These are phyloP conservation scores for Lactifluus rugatus DNA, from an alignment of 768 basidiomycete species.

Conservation along the genomic window DNA sequence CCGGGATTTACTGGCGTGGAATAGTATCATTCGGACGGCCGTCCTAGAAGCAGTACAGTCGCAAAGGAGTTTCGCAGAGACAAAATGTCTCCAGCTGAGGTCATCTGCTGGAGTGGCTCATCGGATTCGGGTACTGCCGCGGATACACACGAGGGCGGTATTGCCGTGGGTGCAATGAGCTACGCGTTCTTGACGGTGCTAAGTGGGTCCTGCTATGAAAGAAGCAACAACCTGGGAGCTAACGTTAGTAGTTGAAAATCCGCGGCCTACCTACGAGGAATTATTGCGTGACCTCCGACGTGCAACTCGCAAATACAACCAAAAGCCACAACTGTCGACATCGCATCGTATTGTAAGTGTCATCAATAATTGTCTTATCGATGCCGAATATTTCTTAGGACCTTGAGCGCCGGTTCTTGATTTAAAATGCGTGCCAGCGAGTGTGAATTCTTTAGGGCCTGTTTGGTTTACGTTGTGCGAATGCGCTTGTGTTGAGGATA, in stretches of 20 bases:
- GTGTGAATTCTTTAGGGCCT: neutral
- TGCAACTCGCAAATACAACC: constrained; percentile 16
- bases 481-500: constrained; percentile 3
- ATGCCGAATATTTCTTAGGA: neutral
- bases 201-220: neutral
- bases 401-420: constrained; percentile 6
- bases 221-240: neutral
- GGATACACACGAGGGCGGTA: constrained; percentile 4
- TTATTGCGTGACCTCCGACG: constrained; percentile 14
- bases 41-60: constrained; percentile 5
- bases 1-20: neutral
- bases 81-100: constrained; percentile 17
- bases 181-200: constrained; percentile 18
- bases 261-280: constrained; percentile 15
- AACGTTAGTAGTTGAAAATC: constrained; percentile 8
- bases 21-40: constrained; percentile 19
- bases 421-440: neutral
- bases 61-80: neutral
- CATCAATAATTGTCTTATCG: neutral
- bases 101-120: constrained; percentile 20
- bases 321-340: constrained; percentile 19
- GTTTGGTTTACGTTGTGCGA: neutral
- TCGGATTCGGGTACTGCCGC: constrained; percentile 13
- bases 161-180: constrained; percentile 21
- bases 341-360: constrained; percentile 18